Conservation (phyloP, 2,329 filamentous ascomycete species). For the Trichoderma atrobrunneum region DNA sequence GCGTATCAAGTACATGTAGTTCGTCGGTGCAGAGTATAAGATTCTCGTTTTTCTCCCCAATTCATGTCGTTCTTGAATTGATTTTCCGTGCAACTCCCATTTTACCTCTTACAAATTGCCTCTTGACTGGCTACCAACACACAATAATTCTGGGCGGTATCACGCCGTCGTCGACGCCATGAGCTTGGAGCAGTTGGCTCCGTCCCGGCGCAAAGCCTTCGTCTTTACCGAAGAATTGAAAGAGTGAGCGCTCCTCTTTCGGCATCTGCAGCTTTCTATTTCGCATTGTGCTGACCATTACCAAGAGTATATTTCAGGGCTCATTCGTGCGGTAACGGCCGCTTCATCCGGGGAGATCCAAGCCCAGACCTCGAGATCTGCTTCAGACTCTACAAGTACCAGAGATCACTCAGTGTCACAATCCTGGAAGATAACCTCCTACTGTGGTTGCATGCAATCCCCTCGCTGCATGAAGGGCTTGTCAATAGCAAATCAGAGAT, state of each 20-base stretch:
- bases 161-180: not conserved
- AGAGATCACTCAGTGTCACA: fast-evolving
- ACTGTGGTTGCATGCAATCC: not conserved
- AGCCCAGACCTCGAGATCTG: not conserved
- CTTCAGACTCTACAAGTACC: not conserved
- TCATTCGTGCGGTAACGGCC: not conserved
- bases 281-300: not conserved
- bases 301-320: not conserved
- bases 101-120: not conserved
- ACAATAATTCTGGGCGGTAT: not conserved
- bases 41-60: not conserved
- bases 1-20: not conserved
- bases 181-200: not conserved
- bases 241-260: not conserved
- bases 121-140: not conserved
- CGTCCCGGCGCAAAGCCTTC: not conserved
- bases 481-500: no score
- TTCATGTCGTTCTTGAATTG: not conserved
- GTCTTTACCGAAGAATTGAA: not conserved
- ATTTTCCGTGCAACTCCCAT: fast-evolving
- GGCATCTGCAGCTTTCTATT: not conserved
- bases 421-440: not conserved
- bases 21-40: not conserved
- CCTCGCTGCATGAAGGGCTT: not conserved
- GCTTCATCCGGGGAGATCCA: not conserved